A percentile compares a stretch with the other conserved stretches of the same genome.
Evolutionary conservation across 495 filamentous ascomycete species (phyloP).

Genomic region (Hypomontagnella monticulosa): DNA sequence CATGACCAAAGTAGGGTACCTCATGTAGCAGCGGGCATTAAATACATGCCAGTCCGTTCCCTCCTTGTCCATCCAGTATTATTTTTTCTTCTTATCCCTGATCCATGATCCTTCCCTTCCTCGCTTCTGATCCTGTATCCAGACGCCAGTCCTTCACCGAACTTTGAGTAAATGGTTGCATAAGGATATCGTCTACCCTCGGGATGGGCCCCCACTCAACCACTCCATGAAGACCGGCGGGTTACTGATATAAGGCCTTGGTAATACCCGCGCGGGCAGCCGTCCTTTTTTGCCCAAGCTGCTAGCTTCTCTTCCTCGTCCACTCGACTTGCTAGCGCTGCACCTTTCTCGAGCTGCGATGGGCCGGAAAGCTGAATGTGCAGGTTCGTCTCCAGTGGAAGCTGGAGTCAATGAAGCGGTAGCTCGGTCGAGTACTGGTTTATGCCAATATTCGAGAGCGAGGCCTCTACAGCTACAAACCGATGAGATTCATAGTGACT

Average conservation of each 20-base stretch:
- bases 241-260: constrained; percentile 2
- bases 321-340: background rate
- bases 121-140: constrained; percentile 6
- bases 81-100: constrained; percentile 21
- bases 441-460: background rate
- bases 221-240: constrained; percentile 8
- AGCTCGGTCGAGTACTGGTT: background rate
- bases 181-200: constrained; percentile 15
- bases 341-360: background rate
- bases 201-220: constrained; percentile 30
- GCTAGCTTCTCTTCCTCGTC: background rate
- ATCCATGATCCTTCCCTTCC: constrained; percentile 33
- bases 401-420: background rate
- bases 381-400: constrained; percentile 12
- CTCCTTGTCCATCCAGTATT: constrained; percentile 17
- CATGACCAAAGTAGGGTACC: constrained; percentile 21
- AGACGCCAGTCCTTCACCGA: constrained; percentile 41
- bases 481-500: background rate
- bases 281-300: background rate
- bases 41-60: constrained; percentile 19
- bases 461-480: background rate
- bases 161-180: constrained; percentile 28
- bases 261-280: too few species aligned
- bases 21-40: constrained; percentile 18
- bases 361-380: background rate